Evolutionary conservation across 2,329 filamentous ascomycete genomes (phyloP).

Genomic region (Sclerotinia spermophila): DNA sequence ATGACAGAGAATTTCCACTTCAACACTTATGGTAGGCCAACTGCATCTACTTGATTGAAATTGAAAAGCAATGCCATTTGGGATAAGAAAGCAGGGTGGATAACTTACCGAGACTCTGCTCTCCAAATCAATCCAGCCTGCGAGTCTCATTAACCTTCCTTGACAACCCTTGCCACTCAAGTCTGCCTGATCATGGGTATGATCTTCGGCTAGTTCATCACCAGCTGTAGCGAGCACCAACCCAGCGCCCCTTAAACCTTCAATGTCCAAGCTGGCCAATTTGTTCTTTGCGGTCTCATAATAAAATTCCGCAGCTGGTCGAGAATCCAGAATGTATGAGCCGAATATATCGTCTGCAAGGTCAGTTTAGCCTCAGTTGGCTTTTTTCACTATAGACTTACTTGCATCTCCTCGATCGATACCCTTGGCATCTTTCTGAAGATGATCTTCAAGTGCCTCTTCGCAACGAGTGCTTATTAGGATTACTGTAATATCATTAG

Average conservation of each 20-base stretch:
- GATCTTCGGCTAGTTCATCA: conserved; percentile 37
- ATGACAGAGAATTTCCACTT: neutral
- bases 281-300: conserved; percentile 64
- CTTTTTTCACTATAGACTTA: conserved; percentile 19
- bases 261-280: conserved; percentile 53
- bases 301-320: conserved; percentile 70
- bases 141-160: conserved; percentile 64
- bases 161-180: conserved; percentile 51
- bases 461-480: conserved; percentile 43
- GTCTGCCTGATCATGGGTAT: conserved; percentile 34
- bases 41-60: neutral
- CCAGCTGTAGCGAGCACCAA: conserved; percentile 62
- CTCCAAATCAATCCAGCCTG: conserved; percentile 69
- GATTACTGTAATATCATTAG: conserved; percentile 38
- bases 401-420: conserved; percentile 30
- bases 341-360: conserved; percentile 39
- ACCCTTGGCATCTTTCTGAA: conserved; percentile 34
- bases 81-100: neutral
- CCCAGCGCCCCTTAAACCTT: conserved; percentile 44
- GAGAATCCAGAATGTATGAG: conserved; percentile 56
- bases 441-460: conserved; percentile 35
- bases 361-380: neutral
- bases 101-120: conserved; percentile 61
- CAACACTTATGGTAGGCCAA: neutral
- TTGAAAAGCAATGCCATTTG: neutral